Base-by-base conservation (phyloP, 352 stramenopile genomes). In the Globisporangium canariense region DNA sequence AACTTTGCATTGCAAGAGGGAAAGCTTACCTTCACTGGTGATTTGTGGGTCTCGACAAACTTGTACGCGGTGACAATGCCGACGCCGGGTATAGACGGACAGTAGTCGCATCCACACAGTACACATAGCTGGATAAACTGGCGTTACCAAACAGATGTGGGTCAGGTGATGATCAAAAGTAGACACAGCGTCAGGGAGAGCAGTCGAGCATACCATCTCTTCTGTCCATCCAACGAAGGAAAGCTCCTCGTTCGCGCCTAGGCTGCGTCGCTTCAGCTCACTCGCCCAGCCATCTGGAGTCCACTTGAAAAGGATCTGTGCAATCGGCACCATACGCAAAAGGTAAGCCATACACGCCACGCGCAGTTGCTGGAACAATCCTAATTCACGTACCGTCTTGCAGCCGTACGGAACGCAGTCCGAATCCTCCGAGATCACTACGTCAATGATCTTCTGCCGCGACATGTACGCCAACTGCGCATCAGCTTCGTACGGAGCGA, bases 401-500 rank as follows among this genome's bases (percentile, higher is more conserved):
- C 94, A 98, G 8, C 96, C 93, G 70, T 99, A 99, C 3, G 94
- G 86, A 22, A 99, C 81, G 58, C 79, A 94, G 70, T 99, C 97
- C 51, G 89, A 97, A 73, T 99, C 97, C 73, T 99, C 96, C 13
- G 95, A 98, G 34, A 99, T 95, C 30, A 99, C 95, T 0, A 90
- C 81, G 65, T 99, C 97, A 45, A 98, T 76, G 34, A 97, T 73
- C 69, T 86, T 90, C 14, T 77, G 66, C 16, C 83, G 85, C 25
- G 84, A 94, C 18, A 99, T 62, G 67, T 96, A 98, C 3, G 96
- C 96, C 54, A 99, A 73, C 75, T 99, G 96, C n/a, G 96, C 96
- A 71, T 99, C 96, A 6, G 96, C 96, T 71, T 99, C 96, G 66
- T 98, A 99, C 10, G 97, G 97, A 13, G 97, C 96, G 2, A 99